Conservation (phyloP, 2,329 filamentous ascomycete species). For the Ophiobolus disseminans region DNA sequence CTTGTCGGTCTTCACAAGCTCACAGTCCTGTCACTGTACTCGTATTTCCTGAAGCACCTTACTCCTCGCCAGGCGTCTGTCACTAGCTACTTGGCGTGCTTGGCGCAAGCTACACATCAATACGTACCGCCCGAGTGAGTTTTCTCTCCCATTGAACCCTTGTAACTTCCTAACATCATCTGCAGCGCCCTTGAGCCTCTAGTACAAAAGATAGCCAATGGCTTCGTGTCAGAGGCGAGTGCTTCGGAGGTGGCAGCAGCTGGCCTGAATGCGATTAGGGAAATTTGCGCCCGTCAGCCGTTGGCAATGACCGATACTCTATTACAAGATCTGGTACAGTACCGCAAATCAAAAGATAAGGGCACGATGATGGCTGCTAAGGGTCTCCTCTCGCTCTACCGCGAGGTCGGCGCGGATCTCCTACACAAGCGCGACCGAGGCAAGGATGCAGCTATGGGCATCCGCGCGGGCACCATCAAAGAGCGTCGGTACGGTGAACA, state of each 20-base stretch:
- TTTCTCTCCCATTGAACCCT: too few species aligned
- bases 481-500: slow-evolving; percentile 85
- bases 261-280: slow-evolving; percentile 91
- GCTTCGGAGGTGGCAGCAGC: slow-evolving; percentile 90
- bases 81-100: slow-evolving; percentile 88
- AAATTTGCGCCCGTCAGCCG: slow-evolving; percentile 90
- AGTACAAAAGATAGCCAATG: slow-evolving; percentile 94
- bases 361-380: slow-evolving; percentile 99
- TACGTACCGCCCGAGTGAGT: slow-evolving; percentile 95
- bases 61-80: slow-evolving; percentile 88
- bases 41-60: slow-evolving; percentile 90
- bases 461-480: slow-evolving; percentile 77
- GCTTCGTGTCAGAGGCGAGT: slow-evolving; percentile 95
- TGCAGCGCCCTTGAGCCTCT: slow-evolving; percentile 87
- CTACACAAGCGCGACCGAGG: slow-evolving; percentile 89
- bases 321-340: slow-evolving; percentile 88
- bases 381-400: slow-evolving; percentile 86
- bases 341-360: slow-evolving; percentile 97
- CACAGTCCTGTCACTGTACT: slow-evolving; percentile 88
- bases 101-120: slow-evolving; percentile 90
- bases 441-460: slow-evolving; percentile 84
- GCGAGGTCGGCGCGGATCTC: slow-evolving; percentile 89
- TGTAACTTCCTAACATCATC: too few species aligned
- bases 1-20: slow-evolving; percentile 93
- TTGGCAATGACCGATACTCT: slow-evolving; percentile 96